Conservation (phyloP, 345 rosid genomes). For the Melaleuca quinquenervia region DNA sequence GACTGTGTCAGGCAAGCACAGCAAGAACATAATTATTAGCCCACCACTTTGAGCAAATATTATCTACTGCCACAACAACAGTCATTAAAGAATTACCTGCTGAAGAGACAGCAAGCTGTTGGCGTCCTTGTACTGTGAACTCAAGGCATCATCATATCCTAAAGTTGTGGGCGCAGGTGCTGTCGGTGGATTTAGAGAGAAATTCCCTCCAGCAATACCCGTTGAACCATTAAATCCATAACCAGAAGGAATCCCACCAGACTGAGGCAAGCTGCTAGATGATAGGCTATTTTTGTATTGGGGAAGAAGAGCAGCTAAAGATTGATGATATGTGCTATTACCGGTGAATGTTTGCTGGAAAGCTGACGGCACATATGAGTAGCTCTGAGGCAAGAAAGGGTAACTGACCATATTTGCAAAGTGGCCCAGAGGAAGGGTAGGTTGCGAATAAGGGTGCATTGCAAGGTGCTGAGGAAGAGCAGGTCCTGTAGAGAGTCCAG, state of each 20-base stretch:
- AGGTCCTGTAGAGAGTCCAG: conserved; percentile 63
- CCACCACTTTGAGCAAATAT: not conserved
- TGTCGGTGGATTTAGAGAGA: conserved; percentile 54
- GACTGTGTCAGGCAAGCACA: not conserved
- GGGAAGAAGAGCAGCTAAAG: conserved; percentile 74
- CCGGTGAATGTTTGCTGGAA: conserved; percentile 83
- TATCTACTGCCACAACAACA: not conserved
- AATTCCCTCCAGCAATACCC: conserved; percentile 61
- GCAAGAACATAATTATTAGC: not conserved
- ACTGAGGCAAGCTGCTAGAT: conserved; percentile 76
- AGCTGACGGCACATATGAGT: conserved; percentile 84
- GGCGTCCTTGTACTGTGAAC: conserved; percentile 83
- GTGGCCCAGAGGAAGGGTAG: conserved; percentile 70
- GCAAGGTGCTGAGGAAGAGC: conserved; percentile 80
- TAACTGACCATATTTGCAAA: conserved; percentile 85
- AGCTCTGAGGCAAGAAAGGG: conserved; percentile 87
- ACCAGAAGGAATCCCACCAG: conserved; percentile 71
- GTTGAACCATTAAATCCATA: conserved; percentile 79
- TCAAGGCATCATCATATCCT: conserved; percentile 62
- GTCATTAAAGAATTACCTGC: conserved; percentile 23
- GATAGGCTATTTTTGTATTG: conserved; percentile 81
- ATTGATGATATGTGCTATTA: conserved; percentile 75
- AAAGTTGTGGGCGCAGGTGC: conserved; percentile 53
- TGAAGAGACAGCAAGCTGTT: conserved; percentile 67
- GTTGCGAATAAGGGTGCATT: conserved; percentile 88